Evolutionary conservation across 2,329 filamentous ascomycete genomes (phyloP), one percentile per base, ranked within the genome.

Genomic region (Botrytis squamosa): DNA sequence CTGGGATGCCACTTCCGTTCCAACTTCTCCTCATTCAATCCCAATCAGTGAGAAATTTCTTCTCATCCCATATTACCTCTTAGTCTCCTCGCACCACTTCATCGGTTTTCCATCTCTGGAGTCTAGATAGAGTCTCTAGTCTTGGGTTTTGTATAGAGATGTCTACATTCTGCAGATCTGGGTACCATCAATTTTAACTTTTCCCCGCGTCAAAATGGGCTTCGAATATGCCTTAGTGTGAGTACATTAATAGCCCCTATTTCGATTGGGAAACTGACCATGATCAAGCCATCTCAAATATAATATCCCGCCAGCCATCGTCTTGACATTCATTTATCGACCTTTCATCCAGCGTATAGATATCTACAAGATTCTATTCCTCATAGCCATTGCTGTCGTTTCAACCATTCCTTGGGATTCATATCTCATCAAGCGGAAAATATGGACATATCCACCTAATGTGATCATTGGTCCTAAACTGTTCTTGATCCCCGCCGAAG

Each of bases 401-500:
- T 88, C 91, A 6, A 93, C 92, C 0, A 89, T 91, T 40, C 92
- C 92, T 46, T 94, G 92, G 92, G 92, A 94, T 78, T 92, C 91
- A 14, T 93, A 93, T 81, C 85, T 94, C 59, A 92, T 94, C 77
- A 87, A 86, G 76, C 88, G 85, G 71, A 83, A 85, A 63, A 87
- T 94, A 79, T 94, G 92, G 92, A 90, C 88, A 16, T 94, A 93
- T 78, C 91, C 92, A 2, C 82, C 85, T 18, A 84, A 89, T 78
- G 91, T 88, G 33, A 87, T 93, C 46, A 78, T 91, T 52, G 92
- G 92, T 0, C 85, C 85, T 0, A 90, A 85, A 1, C 80, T 93
- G 25, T 88, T 88, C 77, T 83, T 84, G n/a, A 92, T 94, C 29
- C 92, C 92, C 0, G 81, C 86, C 7, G 92, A 94, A 78, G 92